Conservation (phyloP, 495 filamentous ascomycete species). For the Aspergillus indologenus region DNA sequence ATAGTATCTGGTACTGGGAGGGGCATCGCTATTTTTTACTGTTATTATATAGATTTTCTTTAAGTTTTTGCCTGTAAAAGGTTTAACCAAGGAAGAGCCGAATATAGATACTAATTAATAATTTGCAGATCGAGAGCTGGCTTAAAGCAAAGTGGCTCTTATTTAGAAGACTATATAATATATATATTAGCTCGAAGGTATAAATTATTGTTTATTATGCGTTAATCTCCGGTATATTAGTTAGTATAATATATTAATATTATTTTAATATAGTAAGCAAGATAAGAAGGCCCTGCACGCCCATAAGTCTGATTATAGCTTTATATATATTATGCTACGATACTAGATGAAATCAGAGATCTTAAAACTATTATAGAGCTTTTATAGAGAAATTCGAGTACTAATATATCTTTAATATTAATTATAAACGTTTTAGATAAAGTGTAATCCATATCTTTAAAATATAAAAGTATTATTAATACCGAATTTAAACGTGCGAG, state of each 20-base stretch:
- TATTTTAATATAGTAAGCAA: not conserved
- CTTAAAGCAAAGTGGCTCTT: not conserved
- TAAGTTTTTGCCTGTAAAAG: not conserved
- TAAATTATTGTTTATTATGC: not conserved
- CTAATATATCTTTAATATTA: not conserved
- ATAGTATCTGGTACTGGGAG: not conserved
- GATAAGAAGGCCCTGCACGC: not conserved
- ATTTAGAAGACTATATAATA: not conserved
- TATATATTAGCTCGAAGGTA: not conserved
- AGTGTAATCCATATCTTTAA: not conserved
- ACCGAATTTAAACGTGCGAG: conserved; percentile 25
- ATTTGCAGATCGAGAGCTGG: not conserved
- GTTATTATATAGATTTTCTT: not conserved
- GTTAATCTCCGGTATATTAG: not conserved
- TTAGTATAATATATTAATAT: not conserved
- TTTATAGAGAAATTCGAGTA: not conserved
- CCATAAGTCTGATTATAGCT: not conserved
- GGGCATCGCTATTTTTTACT: not conserved
- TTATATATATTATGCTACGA: not conserved
- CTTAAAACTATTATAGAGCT: not conserved
- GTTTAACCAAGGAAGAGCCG: not conserved
- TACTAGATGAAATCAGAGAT: not conserved
- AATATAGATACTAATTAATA: not conserved
- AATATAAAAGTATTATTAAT: conserved; percentile 3
- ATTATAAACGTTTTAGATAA: not conserved